Conservation (phyloP, 225 moss, liverwort and hornwort species). For the Marchantia polymorpha region DNA sequence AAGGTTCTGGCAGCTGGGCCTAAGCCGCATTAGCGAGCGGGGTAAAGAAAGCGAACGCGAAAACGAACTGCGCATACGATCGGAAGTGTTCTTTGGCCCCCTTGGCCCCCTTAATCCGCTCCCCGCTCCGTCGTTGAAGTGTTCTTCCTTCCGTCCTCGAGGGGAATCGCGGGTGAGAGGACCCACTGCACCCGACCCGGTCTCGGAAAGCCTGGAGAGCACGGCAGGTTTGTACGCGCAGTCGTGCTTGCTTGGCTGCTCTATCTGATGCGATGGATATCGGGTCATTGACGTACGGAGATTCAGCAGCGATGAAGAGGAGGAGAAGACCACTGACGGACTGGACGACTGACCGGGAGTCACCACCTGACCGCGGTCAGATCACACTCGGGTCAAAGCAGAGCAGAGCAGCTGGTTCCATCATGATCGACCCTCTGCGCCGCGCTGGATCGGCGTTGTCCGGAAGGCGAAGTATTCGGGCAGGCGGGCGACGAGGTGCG, state of each 20-base stretch:
- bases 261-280: not conserved
- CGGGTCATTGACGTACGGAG: not conserved
- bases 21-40: not conserved
- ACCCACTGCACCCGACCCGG: not conserved
- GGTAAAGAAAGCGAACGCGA: too few species aligned
- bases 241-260: not conserved
- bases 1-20: not conserved
- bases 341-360: not conserved
- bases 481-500: not conserved
- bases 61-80: too few species aligned
- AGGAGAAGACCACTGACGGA: not conserved
- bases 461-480: constrained; percentile 14
- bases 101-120: too few species aligned
- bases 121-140: too few species aligned
- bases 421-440: constrained; percentile 14
- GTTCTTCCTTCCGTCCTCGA: too few species aligned
- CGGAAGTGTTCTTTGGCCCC: too few species aligned
- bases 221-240: not conserved
- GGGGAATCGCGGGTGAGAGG: not conserved
- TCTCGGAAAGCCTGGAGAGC: not conserved
- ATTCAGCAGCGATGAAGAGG: not conserved
- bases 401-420: constrained; percentile 8
- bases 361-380: not conserved
- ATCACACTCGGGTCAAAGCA: not conserved
- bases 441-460: constrained; percentile 23